Evolutionary conservation across 345 rosid genomes (phyloP), one percentile per base, ranked within the genome.

Genomic region (Ceriops tagal): DNA sequence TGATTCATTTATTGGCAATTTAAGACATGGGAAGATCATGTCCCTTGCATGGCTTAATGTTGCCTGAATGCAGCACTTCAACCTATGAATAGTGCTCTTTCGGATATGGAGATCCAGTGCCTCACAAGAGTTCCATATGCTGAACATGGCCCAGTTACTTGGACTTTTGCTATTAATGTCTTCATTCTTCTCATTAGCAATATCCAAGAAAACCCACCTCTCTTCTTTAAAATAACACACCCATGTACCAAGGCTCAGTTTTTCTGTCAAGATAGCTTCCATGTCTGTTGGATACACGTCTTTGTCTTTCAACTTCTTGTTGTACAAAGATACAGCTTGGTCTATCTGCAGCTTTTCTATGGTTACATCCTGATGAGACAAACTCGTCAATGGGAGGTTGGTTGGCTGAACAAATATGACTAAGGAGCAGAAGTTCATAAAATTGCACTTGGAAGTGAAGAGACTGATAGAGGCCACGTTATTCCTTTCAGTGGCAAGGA

Each of bases 41-140:
- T 73, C 74, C 34, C 77, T 77, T 64, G 79, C 83, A 46, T 66
- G 78, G 68, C 58, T 71, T 24, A 82, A 31, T 2, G 77, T 75
- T 37, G 79, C 66, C 69, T 76, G 75, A 3, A 79, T 24, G 26
- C 26, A 56, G 62, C 69, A 71, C 80, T 68, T 79, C 6, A 70
- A 35, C 0, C 75, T 76, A 35, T 73, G 73, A 26, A 67, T 69
- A 5, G 77, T 59, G 49, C 49, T 43, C 64, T 73, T 83, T 62
- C 68, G 71, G 1, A 72, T 79, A 8, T 69, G 79, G 67, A 78
- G 69, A 57, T 77, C 75, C 68, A 73, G 73, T 31, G 86, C 73
- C 22, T 84, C 79, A 46, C 85, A 79, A n/a, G 87, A 84, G 61
- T 79, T 84, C 91, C 91, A 86, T 32, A 86, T 60, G 76, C 91